Evolutionary conservation across 106 monocot species (phyloP), one percentile per base, ranked within the genome.

Genomic region (Iris macrosiphon): DNA sequence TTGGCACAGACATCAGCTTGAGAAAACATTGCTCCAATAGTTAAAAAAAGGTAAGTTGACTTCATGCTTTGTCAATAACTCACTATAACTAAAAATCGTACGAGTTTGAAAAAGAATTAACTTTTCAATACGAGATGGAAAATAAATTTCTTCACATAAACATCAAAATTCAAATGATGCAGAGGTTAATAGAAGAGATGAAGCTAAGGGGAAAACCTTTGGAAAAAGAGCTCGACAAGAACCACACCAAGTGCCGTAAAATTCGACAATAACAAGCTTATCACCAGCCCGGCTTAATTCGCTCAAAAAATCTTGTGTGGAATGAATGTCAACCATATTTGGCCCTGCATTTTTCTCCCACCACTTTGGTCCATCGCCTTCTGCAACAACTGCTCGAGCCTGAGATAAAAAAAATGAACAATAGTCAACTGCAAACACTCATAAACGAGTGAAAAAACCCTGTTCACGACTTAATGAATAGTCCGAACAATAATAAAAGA

Each of bases 181-280:
- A n/a, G n/a, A n/a, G n/a, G n/a, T n/a, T n/a, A n/a, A n/a, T n/a
- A n/a, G n/a, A n/a, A n/a, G n/a, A n/a, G n/a, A n/a, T n/a, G n/a
- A 25, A 26, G 15, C 0, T 3, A 17, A 12, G 4, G 34, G 13
- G 14, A n/a, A 50, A 29, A 83, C 87, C 92, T 87, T 92, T 40
- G 92, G 92, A 20, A 77, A 92, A 17, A 92, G 62, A 7, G 92
- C 86, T 40, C 86, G 72, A 54, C 92, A 92, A 55, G 92, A 92
- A 52, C 59, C 87, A 63, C 92, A 92, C 92, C 92, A 92, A 23
- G 92, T 92, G 24, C 92, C 92, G 68, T 92, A 92, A 45, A 92
- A 92, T 23, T 92, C 92, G 57, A 80, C 92, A 39, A 87, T 72
- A 2, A 92, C 83, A 62, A 92, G 92, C 22, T 59, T 76, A 29